Evolutionary conservation across 164 flowering plant species (phyloP), one percentile per base, ranked within the genome.

Genomic region (Vitis amurensis): DNA sequence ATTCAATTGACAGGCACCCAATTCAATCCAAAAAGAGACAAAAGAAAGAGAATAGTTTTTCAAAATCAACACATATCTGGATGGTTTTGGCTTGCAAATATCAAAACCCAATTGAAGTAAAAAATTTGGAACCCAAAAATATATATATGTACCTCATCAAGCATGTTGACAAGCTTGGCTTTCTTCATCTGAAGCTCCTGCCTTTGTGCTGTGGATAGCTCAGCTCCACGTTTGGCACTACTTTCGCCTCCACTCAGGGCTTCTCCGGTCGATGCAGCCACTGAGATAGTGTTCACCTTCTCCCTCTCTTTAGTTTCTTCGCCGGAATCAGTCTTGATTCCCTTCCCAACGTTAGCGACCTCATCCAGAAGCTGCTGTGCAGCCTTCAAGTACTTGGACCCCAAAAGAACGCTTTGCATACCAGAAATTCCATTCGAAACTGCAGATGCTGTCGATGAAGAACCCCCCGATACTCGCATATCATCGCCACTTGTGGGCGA

Each of bases 111-210:
- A 69, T 2, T 64, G 9, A 51, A 31, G 3, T 55, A 23, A 55
- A 47, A 6, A 63, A 37, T 27, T 12, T 11, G 50, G 9, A 29
- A 15, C 30, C 9, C 8, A 13, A 23, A 9, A 0, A 29, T 59
- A 31, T 66, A 31, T 66, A 10, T 63, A n/a, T 30, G 5, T 71
- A 81, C 98, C 98, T 92, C 97, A 65, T 94, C 97, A 50, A 94
- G 91, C 97, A 92, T 94, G 86, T 65, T 81, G 49, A 92, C 72
- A 56, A 94, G 90, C 79, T 94, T 94, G 0, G 95, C 93, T 72
- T 91, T 94, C 88, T 92, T 94, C 91, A 88, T 89, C 78, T 91
- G 97, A 73, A 94, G 73, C 29, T 94, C 98, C 63, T 91, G 97
- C 66, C 85, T 84, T 68, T 91, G 84, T 0, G 86, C 93, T 0